These are phyloP conservation scores for Penicillium digitatum DNA, from an alignment of 2,329 filamentous ascomycete genomes.

Conservation along the genomic window DNA sequence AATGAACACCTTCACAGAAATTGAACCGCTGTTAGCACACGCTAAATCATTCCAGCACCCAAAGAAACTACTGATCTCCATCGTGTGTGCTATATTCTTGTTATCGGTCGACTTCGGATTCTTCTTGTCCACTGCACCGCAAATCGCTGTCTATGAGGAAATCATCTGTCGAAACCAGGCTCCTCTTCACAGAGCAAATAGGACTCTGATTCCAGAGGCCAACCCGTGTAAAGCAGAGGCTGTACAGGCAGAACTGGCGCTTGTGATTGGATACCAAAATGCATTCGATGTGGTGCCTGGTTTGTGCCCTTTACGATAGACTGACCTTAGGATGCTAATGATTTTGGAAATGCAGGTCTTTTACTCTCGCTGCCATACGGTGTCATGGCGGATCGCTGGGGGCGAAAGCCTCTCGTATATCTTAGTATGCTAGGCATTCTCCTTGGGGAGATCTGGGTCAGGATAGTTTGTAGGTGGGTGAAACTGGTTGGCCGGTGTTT, in stretches of 20 bases:
- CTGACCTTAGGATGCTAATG: neutral
- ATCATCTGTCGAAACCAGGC: constrained; percentile 26
- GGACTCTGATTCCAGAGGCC: neutral
- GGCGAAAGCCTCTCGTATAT: constrained; percentile 26
- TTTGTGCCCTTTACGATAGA: neutral
- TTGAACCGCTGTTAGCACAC: too few relatives aligned
- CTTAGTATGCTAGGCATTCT: constrained; percentile 21
- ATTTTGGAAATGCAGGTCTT: constrained; percentile 16
- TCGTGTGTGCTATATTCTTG: constrained; percentile 16
- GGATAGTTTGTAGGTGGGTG: constrained; percentile 26
- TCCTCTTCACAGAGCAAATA: constrained; percentile 2
- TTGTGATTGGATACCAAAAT: constrained; percentile 29
- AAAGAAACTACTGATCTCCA: constrained; percentile 18
- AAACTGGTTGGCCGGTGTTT: neutral
- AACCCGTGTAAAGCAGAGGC: constrained; percentile 30
- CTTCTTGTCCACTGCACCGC: constrained; percentile 21
- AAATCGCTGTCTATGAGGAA: constrained; percentile 28
- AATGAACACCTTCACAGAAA: too few relatives aligned
- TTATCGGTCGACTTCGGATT: constrained; percentile 23
- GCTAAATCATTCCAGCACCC: neutral
- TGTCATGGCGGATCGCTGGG: constrained; percentile 29
- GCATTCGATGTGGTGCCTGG: constrained; percentile 25
- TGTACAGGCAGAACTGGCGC: constrained; percentile 31
- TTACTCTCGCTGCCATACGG: constrained; percentile 31
- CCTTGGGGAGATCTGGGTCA: constrained; percentile 25